A percentile compares a stretch with the other conserved stretches of the same genome.
Conservation (phyloP, 2,329 filamentous ascomycete species). For the Paracoccidioides lutzii region DNA sequence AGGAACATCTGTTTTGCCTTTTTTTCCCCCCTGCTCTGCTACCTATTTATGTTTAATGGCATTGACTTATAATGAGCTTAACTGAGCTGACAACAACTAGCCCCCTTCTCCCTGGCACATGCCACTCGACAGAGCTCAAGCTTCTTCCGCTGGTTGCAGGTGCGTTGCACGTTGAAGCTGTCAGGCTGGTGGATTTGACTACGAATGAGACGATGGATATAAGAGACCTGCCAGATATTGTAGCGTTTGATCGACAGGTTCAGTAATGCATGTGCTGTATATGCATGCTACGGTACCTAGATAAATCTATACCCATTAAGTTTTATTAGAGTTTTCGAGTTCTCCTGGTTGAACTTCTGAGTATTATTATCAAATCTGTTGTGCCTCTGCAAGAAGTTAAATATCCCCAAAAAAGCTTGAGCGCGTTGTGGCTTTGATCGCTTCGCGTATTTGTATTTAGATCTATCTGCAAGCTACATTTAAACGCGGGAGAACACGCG, state of each 20-base stretch:
- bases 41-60: no score
- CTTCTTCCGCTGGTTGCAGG: constrained; percentile 41
- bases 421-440: no score
- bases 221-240: constrained; percentile 43
- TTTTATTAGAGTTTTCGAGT: no score
- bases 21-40: neutral
- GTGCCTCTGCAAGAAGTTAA: no score
- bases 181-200: constrained; percentile 43
- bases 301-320: neutral
- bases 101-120: constrained; percentile 41
- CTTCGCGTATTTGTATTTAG: no score
- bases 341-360: no score
- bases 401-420: no score
- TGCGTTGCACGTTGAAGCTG: constrained; percentile 38
- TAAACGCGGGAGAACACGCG: no score
- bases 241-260: constrained; percentile 24
- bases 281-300: neutral
- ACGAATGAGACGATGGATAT: constrained; percentile 45
- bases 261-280: neutral
- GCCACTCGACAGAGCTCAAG: constrained; percentile 43
- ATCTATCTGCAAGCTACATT: no score
- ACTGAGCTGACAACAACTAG: constrained; percentile 19
- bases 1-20: constrained; percentile 15
- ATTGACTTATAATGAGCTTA: neutral
- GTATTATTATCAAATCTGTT: no score